These are phyloP conservation scores for Cryptococcus amylolentus DNA, from an alignment of 1,284 basidiomycete species.

Conservation along the genomic window DNA sequence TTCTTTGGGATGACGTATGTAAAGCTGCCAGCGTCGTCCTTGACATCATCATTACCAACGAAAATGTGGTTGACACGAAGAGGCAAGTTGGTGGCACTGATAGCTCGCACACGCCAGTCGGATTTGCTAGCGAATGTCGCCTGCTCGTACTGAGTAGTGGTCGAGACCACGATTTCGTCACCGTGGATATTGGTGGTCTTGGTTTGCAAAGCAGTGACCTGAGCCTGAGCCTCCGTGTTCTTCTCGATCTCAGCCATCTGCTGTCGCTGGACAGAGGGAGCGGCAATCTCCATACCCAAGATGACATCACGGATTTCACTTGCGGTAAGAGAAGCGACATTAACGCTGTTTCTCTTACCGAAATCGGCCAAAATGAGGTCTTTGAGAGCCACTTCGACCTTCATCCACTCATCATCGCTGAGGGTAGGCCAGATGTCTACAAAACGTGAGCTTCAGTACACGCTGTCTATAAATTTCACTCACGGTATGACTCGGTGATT, in stretches of 20 bases:
- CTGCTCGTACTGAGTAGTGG: conserved; percentile 97
- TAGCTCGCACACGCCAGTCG: conserved; percentile 96
- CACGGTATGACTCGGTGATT: conserved; percentile 87
- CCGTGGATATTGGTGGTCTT: conserved; percentile 92
- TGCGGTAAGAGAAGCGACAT: conserved; percentile 93
- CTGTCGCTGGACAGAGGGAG: conserved; percentile 74
- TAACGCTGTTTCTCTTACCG: conserved; percentile 98
- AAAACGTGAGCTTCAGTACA: conserved; percentile 10
- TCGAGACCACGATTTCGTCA: conserved; percentile 92
- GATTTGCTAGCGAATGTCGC: conserved; percentile 97
- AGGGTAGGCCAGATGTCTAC: conserved; percentile 92
- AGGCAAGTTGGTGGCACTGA: conserved; percentile 91
- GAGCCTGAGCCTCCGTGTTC: conserved; percentile 77
- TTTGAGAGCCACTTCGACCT: conserved; percentile 96
- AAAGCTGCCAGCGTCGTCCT: conserved; percentile 88
- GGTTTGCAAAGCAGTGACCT: conserved; percentile 96
- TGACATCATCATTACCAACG: conserved; percentile 96
- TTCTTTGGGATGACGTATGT: conserved; percentile 99
- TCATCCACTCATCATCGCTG: conserved; percentile 97
- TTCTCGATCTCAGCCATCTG: conserved; percentile 99
- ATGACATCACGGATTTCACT: conserved; percentile 97
- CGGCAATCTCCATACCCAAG: conserved; percentile 65
- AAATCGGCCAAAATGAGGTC: conserved; percentile 93
- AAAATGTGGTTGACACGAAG: conserved; percentile 97
- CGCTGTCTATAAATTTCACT: background rate